These are phyloP conservation scores for Pezicula radicicola DNA, from an alignment of 2,329 filamentous ascomycete genomes.

Conservation along the genomic window DNA sequence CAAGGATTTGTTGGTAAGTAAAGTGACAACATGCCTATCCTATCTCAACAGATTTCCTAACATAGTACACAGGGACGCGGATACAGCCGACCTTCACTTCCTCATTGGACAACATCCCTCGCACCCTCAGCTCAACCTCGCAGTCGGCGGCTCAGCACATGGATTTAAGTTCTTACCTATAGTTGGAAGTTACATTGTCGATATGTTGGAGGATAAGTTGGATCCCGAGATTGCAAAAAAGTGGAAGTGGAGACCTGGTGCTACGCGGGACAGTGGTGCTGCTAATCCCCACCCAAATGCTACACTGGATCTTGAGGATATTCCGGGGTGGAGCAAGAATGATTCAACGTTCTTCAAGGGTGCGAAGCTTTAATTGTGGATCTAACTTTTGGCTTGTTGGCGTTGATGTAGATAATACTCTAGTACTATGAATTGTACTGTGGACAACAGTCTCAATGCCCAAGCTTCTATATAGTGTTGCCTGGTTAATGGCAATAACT, in stretches of 20 bases:
- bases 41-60: constrained; percentile 43
- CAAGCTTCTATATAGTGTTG: no score
- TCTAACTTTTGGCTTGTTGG: no score
- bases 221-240: constrained; percentile 38
- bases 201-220: constrained; percentile 29
- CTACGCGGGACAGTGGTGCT: background rate
- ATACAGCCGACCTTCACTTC: constrained; percentile 57
- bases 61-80: constrained; percentile 53
- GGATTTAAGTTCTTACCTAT: constrained; percentile 42
- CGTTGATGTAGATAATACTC: no score
- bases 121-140: constrained; percentile 38
- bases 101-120: constrained; percentile 50
- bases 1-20: constrained; percentile 1
- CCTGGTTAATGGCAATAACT: no score
- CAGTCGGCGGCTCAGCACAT: constrained; percentile 39
- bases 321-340: background rate
- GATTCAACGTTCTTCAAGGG: no score
- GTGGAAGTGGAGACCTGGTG: constrained; percentile 40
- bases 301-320: background rate
- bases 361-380: no score
- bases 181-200: constrained; percentile 35
- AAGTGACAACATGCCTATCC: background rate
- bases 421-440: no score
- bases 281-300: background rate
- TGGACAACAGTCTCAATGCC: no score